phyloP scores from a whole-genome alignment of 2,329 filamentous ascomycete species.

The Aspergillus calidoustus region DNA sequence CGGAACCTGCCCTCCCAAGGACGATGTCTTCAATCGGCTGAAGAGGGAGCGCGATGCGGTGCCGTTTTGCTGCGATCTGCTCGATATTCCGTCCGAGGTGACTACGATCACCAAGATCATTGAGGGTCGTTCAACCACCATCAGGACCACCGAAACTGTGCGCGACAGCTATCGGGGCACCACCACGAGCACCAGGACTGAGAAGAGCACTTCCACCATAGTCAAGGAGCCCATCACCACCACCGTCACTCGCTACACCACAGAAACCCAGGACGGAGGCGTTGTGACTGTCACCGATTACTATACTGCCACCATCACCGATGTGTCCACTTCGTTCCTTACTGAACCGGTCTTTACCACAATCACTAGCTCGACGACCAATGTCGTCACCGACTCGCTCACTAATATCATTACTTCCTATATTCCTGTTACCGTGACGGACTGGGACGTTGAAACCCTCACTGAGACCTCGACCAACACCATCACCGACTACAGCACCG shows the following conservation, averaged over 20 bases:
- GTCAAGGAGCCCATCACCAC: background rate
- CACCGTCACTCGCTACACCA: background rate
- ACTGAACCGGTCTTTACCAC: background rate
- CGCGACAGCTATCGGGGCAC: background rate
- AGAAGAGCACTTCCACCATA: background rate
- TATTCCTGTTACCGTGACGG: background rate
- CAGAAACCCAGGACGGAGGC: background rate
- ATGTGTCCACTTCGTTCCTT: background rate
- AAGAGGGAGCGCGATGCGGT: too few relatives aligned
- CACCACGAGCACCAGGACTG: background rate
- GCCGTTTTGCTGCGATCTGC: too few relatives aligned
- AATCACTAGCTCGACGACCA: background rate
- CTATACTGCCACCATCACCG: background rate
- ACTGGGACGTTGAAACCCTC: background rate
- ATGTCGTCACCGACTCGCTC: background rate
- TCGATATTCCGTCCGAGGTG: too few relatives aligned
- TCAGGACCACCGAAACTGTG: background rate
- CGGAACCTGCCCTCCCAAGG: too few relatives aligned
- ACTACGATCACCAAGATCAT: too few relatives aligned
- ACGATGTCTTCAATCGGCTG: too few relatives aligned
- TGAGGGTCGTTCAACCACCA: background rate
- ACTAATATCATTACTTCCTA: too few relatives aligned
- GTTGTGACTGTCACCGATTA: background rate
- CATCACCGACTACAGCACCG: background rate
- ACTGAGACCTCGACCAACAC: background rate